phyloP scores from a whole-genome alignment of 2,329 filamentous ascomycete species.

The Aspergillus felis region DNA sequence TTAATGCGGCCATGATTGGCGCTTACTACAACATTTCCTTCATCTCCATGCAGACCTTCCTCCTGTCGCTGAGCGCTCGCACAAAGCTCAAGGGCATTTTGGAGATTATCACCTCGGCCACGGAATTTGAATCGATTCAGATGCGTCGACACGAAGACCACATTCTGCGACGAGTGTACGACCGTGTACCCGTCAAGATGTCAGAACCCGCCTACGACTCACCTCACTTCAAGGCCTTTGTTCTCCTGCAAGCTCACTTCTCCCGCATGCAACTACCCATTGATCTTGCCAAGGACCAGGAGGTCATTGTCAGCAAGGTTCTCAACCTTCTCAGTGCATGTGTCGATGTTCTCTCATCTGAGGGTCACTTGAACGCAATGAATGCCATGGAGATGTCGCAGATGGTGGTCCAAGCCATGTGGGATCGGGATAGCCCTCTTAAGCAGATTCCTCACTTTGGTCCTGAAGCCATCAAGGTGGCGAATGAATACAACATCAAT shows the following conservation, averaged over 20 bases:
- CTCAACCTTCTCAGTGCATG: constrained; percentile 84
- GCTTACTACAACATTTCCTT: constrained; percentile 99
- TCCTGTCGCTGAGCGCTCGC: constrained; percentile 79
- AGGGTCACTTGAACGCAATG: constrained; percentile 95
- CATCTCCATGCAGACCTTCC: constrained; percentile 98
- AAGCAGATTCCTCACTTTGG: constrained; percentile 98
- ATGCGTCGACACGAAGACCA: constrained; percentile 89
- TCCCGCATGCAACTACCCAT: constrained; percentile 94
- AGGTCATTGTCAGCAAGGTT: constrained; percentile 77
- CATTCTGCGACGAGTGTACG: constrained; percentile 86
- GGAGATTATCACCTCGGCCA: constrained; percentile 94
- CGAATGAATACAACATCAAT: constrained; percentile 76
- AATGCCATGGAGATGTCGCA: constrained; percentile 99
- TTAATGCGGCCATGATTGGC: constrained; percentile 96
- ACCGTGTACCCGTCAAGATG: constrained; percentile 94
- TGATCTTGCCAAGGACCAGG: constrained; percentile 93
- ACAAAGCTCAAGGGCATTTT: constrained; percentile 96
- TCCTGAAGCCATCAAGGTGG: constrained; percentile 75
- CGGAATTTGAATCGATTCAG: constrained; percentile 93
- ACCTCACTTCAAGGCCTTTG: constrained; percentile 97
- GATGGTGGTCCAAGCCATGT: constrained; percentile 99
- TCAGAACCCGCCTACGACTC: constrained; percentile 78
- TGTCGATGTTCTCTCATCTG: constrained; percentile 91
- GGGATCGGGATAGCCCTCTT: constrained; percentile 93
- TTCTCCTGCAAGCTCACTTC: constrained; percentile 96